Evolutionary conservation across 2,329 filamentous ascomycete species (phyloP).

Genomic region (Chaetomiaceae sp.): DNA sequence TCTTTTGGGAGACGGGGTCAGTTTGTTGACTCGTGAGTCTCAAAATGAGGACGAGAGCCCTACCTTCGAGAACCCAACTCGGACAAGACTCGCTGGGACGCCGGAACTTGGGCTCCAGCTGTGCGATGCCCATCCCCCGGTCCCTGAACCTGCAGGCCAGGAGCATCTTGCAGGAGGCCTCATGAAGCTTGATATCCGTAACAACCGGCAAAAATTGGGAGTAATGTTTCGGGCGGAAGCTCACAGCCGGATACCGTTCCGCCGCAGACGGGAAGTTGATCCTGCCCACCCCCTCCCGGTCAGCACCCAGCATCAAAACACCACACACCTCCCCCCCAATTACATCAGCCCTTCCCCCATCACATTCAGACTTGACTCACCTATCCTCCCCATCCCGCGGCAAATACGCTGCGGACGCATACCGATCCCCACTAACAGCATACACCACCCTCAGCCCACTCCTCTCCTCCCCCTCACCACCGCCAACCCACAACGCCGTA

Average conservation of each 20-base stretch:
- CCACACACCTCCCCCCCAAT: no score
- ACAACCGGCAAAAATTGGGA: constrained; percentile 27
- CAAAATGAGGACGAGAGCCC: no score
- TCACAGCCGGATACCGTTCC: background rate
- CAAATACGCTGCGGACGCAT: constrained; percentile 39
- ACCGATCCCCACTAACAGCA: constrained; percentile 32
- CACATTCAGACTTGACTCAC: constrained; percentile 28
- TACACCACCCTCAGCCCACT: constrained; percentile 22
- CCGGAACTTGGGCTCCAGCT: constrained; percentile 6
- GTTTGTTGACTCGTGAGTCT: no score
- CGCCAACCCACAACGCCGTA: constrained; percentile 18
- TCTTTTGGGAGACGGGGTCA: background rate
- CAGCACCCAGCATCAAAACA: no score
- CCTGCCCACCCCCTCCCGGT: background rate
- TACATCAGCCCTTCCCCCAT: no score
- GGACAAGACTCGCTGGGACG: no score
- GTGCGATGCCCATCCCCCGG: constrained; percentile 6
- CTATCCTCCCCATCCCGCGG: constrained; percentile 39
- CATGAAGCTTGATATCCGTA: constrained; percentile 46
- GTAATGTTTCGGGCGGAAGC: constrained; percentile 6
- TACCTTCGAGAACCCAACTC: no score
- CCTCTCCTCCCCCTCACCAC: background rate
- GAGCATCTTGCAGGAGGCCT: constrained; percentile 31
- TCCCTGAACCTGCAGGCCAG: background rate
- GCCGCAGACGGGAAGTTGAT: constrained; percentile 12